Percentiles rank a stretch among this genome's conserved stretches.
Evolutionary conservation across 73 alveolate species (phyloP).

Genomic region (Paramecium sonneborni): DNA sequence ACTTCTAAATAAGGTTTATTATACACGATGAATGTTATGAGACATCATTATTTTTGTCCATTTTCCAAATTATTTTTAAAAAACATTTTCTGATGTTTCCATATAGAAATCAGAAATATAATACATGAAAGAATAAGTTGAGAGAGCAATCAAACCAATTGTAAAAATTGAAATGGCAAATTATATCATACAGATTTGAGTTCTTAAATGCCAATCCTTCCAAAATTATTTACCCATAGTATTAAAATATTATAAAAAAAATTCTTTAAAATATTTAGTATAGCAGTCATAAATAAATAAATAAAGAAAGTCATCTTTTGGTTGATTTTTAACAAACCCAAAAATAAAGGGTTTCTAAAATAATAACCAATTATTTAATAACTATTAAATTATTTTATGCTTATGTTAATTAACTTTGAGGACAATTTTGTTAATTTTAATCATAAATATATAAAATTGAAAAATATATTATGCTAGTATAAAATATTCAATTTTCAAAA

Average conservation of each 20-base stretch:
- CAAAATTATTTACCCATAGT: not conserved
- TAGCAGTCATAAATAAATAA: not conserved
- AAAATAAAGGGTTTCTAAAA: not conserved
- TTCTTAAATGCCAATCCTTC: not conserved
- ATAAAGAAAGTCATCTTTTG: too few relatives aligned
- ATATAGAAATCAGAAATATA: not conserved
- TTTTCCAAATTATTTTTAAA: not conserved
- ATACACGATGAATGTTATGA: not conserved
- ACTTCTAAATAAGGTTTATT: not conserved
- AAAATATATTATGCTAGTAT: not conserved
- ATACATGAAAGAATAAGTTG: not conserved
- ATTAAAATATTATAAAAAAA: not conserved
- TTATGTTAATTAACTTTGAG: not conserved
- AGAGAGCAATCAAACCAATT: not conserved
- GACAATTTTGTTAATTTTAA: not conserved
- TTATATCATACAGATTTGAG: not conserved
- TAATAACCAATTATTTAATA: not conserved
- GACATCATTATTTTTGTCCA: constrained; percentile 16
- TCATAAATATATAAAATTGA: not conserved
- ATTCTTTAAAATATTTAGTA: not conserved
- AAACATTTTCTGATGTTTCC: not conserved
- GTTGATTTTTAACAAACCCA: not conserved
- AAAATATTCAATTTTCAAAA: not conserved
- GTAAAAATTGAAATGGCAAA: not conserved
- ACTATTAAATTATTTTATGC: not conserved